phyloP scores from a whole-genome alignment of 83 land plant genomes.

The Picea abies region DNA sequence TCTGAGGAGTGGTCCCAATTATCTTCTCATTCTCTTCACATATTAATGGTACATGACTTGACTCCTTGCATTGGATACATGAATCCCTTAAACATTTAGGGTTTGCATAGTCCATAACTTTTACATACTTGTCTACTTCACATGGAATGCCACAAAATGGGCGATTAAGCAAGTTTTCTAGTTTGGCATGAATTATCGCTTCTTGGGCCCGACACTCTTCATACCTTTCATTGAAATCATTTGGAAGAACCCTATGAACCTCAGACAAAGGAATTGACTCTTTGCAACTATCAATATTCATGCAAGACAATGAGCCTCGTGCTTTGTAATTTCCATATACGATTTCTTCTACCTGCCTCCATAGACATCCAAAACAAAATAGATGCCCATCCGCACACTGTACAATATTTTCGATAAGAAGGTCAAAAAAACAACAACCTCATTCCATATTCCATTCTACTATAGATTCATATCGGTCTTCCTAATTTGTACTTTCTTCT shows the following conservation, averaged over 20 bases:
- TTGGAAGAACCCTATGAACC: conserved; percentile 38
- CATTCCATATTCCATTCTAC: conserved; percentile 5
- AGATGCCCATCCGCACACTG: conserved; percentile 56
- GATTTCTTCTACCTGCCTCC: not conserved
- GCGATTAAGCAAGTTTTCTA: conserved; percentile 36
- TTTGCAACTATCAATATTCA: conserved; percentile 37
- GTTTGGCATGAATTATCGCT: conserved; percentile 38
- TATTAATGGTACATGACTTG: not conserved
- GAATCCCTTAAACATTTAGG: not conserved
- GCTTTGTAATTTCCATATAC: conserved; percentile 32
- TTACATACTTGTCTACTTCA: too few relatives aligned
- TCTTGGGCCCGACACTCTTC: conserved; percentile 50
- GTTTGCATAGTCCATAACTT: too few relatives aligned
- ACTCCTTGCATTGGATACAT: not conserved
- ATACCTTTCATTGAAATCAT: conserved; percentile 35
- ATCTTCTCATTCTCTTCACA: too few relatives aligned
- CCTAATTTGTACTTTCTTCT: not conserved
- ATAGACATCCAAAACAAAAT: conserved; percentile 41
- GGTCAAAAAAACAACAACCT: conserved; percentile 47
- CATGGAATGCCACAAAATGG: too few relatives aligned
- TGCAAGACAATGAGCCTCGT: conserved; percentile 26
- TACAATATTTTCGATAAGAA: conserved; percentile 36
- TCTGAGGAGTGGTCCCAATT: too few relatives aligned
- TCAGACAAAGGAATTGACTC: conserved; percentile 39
- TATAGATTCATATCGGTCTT: not conserved